Evolutionary conservation across 73 alveolate species (phyloP).

Genomic region (Blepharisma stoltei): DNA sequence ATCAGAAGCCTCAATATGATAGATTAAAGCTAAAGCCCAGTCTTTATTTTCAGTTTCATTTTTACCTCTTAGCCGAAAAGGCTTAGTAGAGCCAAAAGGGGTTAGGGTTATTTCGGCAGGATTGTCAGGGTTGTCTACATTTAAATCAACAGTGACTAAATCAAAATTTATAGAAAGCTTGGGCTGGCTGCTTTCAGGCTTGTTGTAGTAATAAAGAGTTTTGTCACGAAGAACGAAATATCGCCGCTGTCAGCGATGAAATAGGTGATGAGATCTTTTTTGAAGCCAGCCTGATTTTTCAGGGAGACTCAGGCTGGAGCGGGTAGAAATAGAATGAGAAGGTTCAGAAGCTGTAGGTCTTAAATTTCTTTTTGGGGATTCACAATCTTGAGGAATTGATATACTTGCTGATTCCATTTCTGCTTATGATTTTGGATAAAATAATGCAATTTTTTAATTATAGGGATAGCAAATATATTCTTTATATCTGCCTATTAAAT

Average conservation of each 20-base stretch:
- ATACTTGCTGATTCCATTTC: too few relatives aligned
- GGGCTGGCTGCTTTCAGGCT: conserved; percentile 27
- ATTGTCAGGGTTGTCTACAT: conserved; percentile 28
- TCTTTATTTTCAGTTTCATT: conserved; percentile 26
- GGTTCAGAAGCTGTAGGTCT: too few relatives aligned
- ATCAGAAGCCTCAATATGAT: not conserved
- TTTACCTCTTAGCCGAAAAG: conserved; percentile 33
- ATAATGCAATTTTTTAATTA: too few relatives aligned
- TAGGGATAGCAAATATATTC: too few relatives aligned
- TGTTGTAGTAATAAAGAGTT: not conserved
- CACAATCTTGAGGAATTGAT: too few relatives aligned
- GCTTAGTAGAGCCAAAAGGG: conserved; percentile 32
- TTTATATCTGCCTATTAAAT: too few relatives aligned
- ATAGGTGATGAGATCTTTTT: conserved; percentile 35
- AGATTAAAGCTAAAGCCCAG: not conserved
- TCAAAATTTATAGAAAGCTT: conserved; percentile 35
- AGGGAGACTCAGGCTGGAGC: conserved; percentile 30
- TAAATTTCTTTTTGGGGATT: too few relatives aligned
- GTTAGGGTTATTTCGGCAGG: conserved; percentile 36
- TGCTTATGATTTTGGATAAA: too few relatives aligned
- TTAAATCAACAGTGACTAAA: conserved; percentile 34
- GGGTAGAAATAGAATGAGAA: too few relatives aligned
- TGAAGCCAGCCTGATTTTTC: conserved; percentile 59
- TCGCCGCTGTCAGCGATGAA: conserved; percentile 32
- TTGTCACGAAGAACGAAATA: conserved; percentile 27